Percentiles rank a stretch among this genome's conserved stretches.
Evolutionary conservation across 257 asterid genomes (phyloP).

Genomic region (Solanum appendiculatum): DNA sequence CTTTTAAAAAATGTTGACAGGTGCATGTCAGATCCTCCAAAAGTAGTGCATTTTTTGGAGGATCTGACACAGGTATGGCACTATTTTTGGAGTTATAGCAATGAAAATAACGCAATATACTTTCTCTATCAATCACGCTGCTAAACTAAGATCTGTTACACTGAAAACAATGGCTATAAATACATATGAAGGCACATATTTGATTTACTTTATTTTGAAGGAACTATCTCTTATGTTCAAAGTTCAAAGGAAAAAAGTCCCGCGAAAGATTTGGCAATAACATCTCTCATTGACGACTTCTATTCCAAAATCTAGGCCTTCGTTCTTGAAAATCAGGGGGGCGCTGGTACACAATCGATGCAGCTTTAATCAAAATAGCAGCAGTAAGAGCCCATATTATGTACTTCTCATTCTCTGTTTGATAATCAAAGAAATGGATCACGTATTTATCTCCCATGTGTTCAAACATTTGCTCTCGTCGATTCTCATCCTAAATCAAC

Average conservation of each 20-base stretch:
- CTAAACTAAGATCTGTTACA: background rate
- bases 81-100: background rate
- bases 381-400: slow-evolving; percentile 89
- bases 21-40: background rate
- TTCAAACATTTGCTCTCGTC: slow-evolving; percentile 45
- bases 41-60: background rate
- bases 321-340: slow-evolving; percentile 49
- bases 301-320: slow-evolving; percentile 55
- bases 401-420: slow-evolving; percentile 19
- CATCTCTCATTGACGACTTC: slow-evolving; percentile 25
- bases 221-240: background rate
- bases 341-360: slow-evolving; percentile 49
- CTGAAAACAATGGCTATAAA: background rate
- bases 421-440: slow-evolving; percentile 65
- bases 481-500: slow-evolving; percentile 48
- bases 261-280: background rate
- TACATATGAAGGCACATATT: background rate
- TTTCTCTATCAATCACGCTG: background rate
- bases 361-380: slow-evolving; percentile 56
- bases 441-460: slow-evolving; percentile 51
- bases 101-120: background rate
- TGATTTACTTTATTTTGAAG: background rate
- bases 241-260: background rate
- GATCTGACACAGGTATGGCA: background rate
- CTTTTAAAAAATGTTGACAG: background rate